Evolutionary conservation across 768 basidiomycete genomes (phyloP), one percentile per base, ranked within the genome.

Genomic region (Floccularia luteovirens): DNA sequence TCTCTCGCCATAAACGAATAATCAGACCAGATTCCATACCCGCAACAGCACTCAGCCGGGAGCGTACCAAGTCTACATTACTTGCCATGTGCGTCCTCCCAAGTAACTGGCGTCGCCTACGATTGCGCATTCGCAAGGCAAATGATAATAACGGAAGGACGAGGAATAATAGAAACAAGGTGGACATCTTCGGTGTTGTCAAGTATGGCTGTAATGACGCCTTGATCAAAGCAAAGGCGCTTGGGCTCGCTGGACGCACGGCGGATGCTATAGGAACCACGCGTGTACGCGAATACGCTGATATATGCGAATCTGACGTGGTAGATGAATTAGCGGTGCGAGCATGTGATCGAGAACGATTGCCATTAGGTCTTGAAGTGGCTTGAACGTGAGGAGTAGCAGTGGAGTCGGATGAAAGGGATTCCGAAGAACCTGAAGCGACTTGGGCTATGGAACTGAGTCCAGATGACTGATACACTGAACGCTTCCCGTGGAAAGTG

Each of bases 61-160:
- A 64, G 49, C 79, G 67, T 19, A 82, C 82, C 35, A 72, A 53
- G 19, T 79, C 81, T 10, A 68, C 78, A 45, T 75, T 70, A 8
- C 43, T 43, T 21, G 53, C 48, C 14, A 43, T 44, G 8, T 42
- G 43, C 16, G 32, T 43, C 30, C 42, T 49, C n/a, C 39, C 51
- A 16, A 51, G 22, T 27, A 50, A 46, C 36, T 52, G 35, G 22
- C 56, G 48, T 40, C 63, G 65, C 43, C 63, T 57, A 46, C 63
- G 58, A 38, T 72, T 66, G 19, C 73, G 64, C 24, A 75, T 48
- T 25, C 79, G 71, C n/a, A 83, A 49, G 10, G 74, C 39, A 34
- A 78, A 65, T 4, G 69, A 70, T 31, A 72, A 45, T 25, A 72
- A 39, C 3, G 73, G 71, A 11, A 74, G 56, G 2, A 72, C 48